Conservation (phyloP, 2,329 filamentous ascomycete species). For the Sporothrix schenckii region DNA sequence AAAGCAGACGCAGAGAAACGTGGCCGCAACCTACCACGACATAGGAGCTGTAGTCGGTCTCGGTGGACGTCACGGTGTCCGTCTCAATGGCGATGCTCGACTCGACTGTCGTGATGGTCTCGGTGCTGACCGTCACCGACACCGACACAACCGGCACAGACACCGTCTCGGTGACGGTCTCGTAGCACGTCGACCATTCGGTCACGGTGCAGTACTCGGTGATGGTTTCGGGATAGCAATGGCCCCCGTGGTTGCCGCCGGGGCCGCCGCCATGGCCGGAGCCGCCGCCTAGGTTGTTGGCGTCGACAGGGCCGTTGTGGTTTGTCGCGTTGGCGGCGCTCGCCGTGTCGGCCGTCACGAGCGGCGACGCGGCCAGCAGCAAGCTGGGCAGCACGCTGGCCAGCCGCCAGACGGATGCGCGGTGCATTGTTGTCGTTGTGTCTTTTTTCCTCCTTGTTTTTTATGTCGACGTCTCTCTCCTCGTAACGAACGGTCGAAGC, state of each 20-base stretch:
- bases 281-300: neutral
- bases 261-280: neutral
- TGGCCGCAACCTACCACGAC: conserved; percentile 9
- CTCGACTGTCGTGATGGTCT: conserved; percentile 16
- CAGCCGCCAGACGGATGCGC: conserved; percentile 25
- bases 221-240: neutral
- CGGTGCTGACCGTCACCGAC: conserved; percentile 22
- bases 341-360: neutral
- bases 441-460: neutral
- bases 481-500: conserved; percentile 17
- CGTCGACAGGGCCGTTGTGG: conserved; percentile 24
- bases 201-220: conserved; percentile 30
- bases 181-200: conserved; percentile 20
- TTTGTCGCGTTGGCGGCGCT: conserved; percentile 1
- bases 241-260: neutral
- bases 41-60: conserved; percentile 27
- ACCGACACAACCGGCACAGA: conserved; percentile 24
- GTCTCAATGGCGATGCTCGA: conserved; percentile 1
- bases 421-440: conserved; percentile 5
- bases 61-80: conserved; percentile 12
- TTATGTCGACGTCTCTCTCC: neutral
- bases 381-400: conserved; percentile 22
- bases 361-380: conserved; percentile 12
- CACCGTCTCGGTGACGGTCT: conserved; percentile 20
- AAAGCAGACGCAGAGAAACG: no score